phyloP scores from a whole-genome alignment of 805 yeast genomes.

The Maudiozyma serrabonitensis region DNA sequence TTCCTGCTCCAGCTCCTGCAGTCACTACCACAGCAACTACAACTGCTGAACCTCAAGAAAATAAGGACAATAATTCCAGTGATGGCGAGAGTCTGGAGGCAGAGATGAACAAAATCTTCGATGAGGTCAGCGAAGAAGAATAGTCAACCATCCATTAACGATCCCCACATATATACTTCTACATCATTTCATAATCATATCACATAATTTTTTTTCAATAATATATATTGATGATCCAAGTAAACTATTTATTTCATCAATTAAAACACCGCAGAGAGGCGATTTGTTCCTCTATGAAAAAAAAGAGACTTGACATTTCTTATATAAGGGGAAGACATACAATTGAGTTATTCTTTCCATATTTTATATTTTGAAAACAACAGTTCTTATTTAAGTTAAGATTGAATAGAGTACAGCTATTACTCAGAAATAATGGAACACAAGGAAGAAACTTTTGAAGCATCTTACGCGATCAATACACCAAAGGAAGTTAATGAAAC shows the following conservation, averaged over 20 bases:
- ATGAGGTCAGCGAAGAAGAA: constrained; percentile 26
- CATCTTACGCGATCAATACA: constrained; percentile 61
- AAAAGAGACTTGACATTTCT: no score
- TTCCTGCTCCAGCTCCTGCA: neutral
- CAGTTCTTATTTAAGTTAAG: no score
- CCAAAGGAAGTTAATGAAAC: neutral
- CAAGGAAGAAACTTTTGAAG: constrained; percentile 28
- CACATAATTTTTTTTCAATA: no score
- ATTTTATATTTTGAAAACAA: no score
- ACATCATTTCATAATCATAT: neutral
- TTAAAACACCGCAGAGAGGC: no score
- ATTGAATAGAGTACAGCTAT: no score
- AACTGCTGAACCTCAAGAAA: neutral
- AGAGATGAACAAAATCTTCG: constrained; percentile 24
- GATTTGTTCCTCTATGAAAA: no score
- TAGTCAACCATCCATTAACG: neutral
- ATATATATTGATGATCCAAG: no score
- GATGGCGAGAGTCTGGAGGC: constrained; percentile 29
- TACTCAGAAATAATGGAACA: no score
- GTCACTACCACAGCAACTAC: neutral
- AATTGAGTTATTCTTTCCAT: no score
- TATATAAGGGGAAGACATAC: no score
- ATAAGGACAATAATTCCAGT: constrained; percentile 15
- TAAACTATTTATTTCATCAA: no score
- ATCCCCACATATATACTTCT: neutral